Conservation (phyloP, 2,329 filamentous ascomycete genomes). For the Zarea fungicola region DNA sequence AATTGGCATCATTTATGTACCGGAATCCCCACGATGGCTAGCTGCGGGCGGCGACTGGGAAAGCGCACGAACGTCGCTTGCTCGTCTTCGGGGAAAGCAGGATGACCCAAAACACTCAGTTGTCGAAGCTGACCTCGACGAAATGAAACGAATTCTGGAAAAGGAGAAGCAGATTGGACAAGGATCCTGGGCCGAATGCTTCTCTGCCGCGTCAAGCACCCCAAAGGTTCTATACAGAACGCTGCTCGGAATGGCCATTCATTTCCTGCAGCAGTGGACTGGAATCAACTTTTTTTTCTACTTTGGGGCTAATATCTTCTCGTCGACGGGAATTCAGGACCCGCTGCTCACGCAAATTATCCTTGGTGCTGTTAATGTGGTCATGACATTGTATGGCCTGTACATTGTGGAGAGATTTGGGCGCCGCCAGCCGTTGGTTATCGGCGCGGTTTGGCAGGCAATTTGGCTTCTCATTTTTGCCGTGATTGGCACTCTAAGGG, state of each 20-base stretch:
- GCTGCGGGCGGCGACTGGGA: slow-evolving; percentile 43
- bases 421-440: slow-evolving; percentile 61
- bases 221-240: slow-evolving; percentile 61
- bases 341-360: slow-evolving; percentile 65
- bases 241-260: slow-evolving; percentile 56
- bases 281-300: slow-evolving; percentile 58
- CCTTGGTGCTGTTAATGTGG: slow-evolving; percentile 62
- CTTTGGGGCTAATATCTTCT: slow-evolving; percentile 64
- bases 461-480: slow-evolving; percentile 61
- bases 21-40: slow-evolving; percentile 54
- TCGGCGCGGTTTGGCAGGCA: slow-evolving; percentile 64
- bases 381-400: slow-evolving; percentile 60
- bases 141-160: slow-evolving; percentile 45
- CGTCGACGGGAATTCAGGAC: slow-evolving; percentile 60
- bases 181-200: slow-evolving; percentile 54
- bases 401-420: slow-evolving; percentile 65
- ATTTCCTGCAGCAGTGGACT: slow-evolving; percentile 64
- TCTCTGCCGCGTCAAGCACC: slow-evolving; percentile 45
- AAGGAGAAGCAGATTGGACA: slow-evolving; percentile 40
- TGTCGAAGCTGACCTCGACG: slow-evolving; percentile 47
- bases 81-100: slow-evolving; percentile 47
- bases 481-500: slow-evolving; percentile 46
- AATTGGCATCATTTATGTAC: slow-evolving; percentile 47
- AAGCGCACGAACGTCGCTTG: slow-evolving; percentile 44
- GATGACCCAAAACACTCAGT: slow-evolving; percentile 38